Conservation (phyloP, 768 basidiomycete species). For the Epithele typhae region DNA sequence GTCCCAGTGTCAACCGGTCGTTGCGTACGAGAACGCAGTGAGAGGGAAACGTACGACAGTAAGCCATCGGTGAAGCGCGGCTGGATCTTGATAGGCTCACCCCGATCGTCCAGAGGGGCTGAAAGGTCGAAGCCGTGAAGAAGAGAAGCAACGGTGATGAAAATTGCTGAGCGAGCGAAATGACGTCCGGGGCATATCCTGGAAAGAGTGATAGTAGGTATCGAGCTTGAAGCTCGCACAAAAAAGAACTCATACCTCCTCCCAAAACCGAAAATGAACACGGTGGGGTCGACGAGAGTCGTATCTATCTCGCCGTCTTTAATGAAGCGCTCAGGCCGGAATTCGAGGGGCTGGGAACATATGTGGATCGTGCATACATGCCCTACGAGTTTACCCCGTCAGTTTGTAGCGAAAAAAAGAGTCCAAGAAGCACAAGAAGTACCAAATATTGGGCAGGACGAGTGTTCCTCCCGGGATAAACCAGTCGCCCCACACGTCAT, state of each 20-base stretch:
- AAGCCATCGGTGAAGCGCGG: conserved; percentile 1
- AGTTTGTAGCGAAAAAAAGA: not conserved
- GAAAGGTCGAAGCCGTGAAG: conserved; percentile 14
- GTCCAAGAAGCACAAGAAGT: not conserved
- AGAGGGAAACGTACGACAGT: conserved; percentile 5
- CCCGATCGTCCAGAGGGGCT: conserved; percentile 4
- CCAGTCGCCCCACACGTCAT: conserved; percentile 35
- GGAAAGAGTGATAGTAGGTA: not conserved
- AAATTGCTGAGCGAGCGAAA: conserved; percentile 9
- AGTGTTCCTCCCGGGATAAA: conserved; percentile 31
- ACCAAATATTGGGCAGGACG: conserved; percentile 16
- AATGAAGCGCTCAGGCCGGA: conserved; percentile 15
- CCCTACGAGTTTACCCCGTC: conserved; percentile 1
- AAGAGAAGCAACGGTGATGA: conserved; percentile 11
- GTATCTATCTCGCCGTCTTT: conserved; percentile 10
- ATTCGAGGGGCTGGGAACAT: conserved; percentile 8
- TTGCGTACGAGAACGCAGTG: not conserved
- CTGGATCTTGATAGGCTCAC: conserved; percentile 4
- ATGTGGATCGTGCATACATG: conserved; percentile 9
- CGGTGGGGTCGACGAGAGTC: conserved; percentile 4
- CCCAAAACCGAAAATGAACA: conserved; percentile 13
- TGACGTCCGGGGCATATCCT: conserved; percentile 17
- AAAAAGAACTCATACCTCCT: conserved; percentile 6
- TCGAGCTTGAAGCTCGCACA: too few species aligned
- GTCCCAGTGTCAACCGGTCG: not conserved